Conservation (phyloP, 108 stramenopile species). For the Tribonema minus region DNA sequence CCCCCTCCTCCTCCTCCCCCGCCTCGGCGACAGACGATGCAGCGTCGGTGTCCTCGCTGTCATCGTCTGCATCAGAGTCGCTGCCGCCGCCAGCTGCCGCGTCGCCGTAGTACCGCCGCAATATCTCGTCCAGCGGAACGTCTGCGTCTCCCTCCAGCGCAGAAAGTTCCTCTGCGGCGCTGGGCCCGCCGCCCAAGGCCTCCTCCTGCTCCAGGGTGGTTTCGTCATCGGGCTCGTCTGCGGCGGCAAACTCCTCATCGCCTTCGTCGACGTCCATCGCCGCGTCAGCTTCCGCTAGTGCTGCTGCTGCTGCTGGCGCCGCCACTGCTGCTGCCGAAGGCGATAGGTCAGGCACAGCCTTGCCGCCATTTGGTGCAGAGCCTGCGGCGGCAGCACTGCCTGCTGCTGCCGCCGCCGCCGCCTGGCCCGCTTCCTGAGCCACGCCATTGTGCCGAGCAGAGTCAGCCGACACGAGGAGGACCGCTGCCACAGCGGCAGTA, state of each 20-base stretch:
- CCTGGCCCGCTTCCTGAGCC: too few relatives aligned
- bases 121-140: constrained; percentile 18
- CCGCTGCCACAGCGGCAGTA: too few relatives aligned
- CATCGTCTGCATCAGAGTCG: neutral
- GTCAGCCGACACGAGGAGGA: too few relatives aligned
- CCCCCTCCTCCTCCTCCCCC: neutral
- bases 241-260: constrained; percentile 6
- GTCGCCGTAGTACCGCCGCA: constrained; percentile 17
- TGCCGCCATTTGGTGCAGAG: too few relatives aligned
- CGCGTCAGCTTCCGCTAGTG: constrained; percentile 46
- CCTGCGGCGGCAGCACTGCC: too few relatives aligned
- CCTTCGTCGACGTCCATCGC: constrained; percentile 2
- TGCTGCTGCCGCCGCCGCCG: too few relatives aligned
- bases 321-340: neutral
- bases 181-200: neutral
- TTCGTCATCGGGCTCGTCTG: constrained; percentile 16
- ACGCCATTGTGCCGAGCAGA: too few relatives aligned
- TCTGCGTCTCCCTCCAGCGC: constrained; percentile 13
- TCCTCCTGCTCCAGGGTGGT: constrained; percentile 1
- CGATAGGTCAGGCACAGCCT: too few relatives aligned
- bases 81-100: neutral
- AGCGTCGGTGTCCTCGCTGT: neutral
- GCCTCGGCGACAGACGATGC: neutral
- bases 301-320: neutral
- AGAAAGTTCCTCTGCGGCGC: constrained; percentile 7